A percentile compares a stretch with the other conserved stretches of the same genome.
phyloP scores from a whole-genome alignment of 2,329 filamentous ascomycete species.

The Xylaria sp. region DNA sequence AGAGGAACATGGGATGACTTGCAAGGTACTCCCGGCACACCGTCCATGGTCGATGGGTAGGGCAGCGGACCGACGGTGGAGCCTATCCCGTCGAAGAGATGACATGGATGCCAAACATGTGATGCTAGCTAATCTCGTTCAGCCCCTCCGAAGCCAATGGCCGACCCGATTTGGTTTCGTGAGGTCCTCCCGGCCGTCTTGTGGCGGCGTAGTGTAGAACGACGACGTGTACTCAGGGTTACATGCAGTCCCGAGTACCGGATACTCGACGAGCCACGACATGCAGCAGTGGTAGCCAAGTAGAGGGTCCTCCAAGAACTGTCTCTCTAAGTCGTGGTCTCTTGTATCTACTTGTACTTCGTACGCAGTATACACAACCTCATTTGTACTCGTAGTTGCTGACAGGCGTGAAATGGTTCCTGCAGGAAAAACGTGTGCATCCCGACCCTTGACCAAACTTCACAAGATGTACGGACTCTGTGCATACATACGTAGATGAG shows the following conservation, averaged over 20 bases:
- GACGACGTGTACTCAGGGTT: not conserved
- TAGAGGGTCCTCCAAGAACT: no score
- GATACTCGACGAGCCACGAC: not conserved
- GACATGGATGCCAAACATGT: conserved; percentile 3
- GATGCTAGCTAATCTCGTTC: conserved; percentile 6
- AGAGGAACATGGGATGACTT: not conserved
- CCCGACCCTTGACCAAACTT: not conserved
- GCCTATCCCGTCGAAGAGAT: conserved; percentile 10
- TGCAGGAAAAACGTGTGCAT: not conserved
- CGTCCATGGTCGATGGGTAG: not conserved
- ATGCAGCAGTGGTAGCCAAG: no score
- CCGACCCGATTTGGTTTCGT: not conserved
- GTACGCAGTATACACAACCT: no score
- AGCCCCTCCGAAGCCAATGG: not conserved
- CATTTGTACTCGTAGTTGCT: not conserved
- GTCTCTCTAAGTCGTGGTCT: no score
- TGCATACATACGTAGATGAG: no score
- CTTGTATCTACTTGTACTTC: no score
- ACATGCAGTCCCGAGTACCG: not conserved
- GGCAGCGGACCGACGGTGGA: conserved; percentile 1
- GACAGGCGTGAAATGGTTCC: not conserved
- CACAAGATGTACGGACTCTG: not conserved
- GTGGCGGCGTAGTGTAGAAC: not conserved
- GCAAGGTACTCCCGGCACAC: not conserved
- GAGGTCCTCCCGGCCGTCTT: not conserved